phyloP scores from a whole-genome alignment of 345 rosid genomes.

The Jatropha curcas region DNA sequence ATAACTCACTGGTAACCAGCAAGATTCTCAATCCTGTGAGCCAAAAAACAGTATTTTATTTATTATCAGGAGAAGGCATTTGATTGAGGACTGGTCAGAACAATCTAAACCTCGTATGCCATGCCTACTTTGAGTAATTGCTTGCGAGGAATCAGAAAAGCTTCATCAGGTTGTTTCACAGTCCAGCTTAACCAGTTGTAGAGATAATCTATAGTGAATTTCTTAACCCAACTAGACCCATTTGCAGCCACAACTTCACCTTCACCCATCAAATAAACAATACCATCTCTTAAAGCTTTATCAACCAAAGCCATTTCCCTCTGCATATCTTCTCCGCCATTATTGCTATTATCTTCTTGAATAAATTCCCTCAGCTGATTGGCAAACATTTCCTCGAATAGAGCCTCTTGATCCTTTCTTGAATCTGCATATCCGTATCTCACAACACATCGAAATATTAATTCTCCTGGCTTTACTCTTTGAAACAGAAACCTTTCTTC shows the following conservation, averaged over 20 bases:
- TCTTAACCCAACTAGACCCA: slow-evolving; percentile 39
- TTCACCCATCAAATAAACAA: slow-evolving; percentile 54
- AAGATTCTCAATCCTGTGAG: too few relatives aligned
- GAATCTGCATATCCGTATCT: too few relatives aligned
- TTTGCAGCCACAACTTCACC: slow-evolving; percentile 39
- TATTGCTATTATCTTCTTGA: slow-evolving; percentile 20
- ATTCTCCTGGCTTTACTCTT: slow-evolving; percentile 29
- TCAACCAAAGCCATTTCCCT: slow-evolving; percentile 1
- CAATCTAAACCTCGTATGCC: slow-evolving; percentile 42
- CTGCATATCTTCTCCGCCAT: neutral
- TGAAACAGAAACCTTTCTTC: slow-evolving; percentile 45
- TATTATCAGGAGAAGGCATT: too few relatives aligned
- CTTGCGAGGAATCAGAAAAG: slow-evolving; percentile 47
- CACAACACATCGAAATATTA: too few relatives aligned
- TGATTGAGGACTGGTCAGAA: too few relatives aligned
- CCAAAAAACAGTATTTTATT: too few relatives aligned
- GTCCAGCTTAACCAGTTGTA: slow-evolving; percentile 46
- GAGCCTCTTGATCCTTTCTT: too few relatives aligned
- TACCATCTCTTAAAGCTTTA: slow-evolving; percentile 34
- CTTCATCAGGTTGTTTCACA: slow-evolving; percentile 35
- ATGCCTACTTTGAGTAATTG: slow-evolving; percentile 58
- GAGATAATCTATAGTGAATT: slow-evolving; percentile 37
- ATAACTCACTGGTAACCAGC: too few relatives aligned
- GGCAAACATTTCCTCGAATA: slow-evolving; percentile 35
- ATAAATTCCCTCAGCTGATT: slow-evolving; percentile 38